A percentile compares a stretch with the other conserved stretches of the same genome.
Evolutionary conservation across 1,284 basidiomycete species (phyloP).

Genomic region (Rhodotorula glutinis): DNA sequence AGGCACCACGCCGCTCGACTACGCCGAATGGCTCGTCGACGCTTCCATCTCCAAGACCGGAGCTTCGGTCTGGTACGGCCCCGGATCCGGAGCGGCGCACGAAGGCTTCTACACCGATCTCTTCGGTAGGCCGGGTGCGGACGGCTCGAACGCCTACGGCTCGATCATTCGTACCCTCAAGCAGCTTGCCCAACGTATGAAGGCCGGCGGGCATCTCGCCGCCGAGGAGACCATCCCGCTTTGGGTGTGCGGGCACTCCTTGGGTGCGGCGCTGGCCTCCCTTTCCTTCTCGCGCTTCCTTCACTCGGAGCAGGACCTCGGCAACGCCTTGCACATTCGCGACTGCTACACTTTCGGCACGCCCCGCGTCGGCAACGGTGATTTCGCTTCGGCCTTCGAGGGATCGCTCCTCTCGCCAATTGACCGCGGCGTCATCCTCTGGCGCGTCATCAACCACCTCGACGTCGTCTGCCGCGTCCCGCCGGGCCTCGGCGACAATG

Average conservation of each 20-base stretch:
- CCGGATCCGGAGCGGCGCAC: conserved; percentile 17
- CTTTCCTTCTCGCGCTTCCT: conserved; percentile 32
- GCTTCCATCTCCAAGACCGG: conserved; percentile 23
- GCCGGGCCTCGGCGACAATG: conserved; percentile 21
- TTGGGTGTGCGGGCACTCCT: conserved; percentile 35
- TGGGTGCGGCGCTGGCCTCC: conserved; percentile 30
- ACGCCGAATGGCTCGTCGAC: conserved; percentile 40
- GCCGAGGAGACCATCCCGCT: conserved; percentile 19
- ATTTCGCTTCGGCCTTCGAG: conserved; percentile 18
- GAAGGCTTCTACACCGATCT: conserved; percentile 29
- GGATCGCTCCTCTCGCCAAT: conserved; percentile 17
- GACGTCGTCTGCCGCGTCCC: conserved; percentile 32
- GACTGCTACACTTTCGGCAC: conserved; percentile 33
- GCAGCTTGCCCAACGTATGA: conserved; percentile 19
- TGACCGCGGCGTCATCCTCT: conserved; percentile 31
- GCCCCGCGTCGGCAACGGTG: conserved; percentile 27
- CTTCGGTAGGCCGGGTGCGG: neutral
- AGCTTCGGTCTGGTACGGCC: conserved; percentile 26
- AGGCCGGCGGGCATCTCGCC: neutral
- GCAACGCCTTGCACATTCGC: conserved; percentile 14
- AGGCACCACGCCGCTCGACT: conserved; percentile 48
- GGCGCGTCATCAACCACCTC: conserved; percentile 28
- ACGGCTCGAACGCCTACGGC: conserved; percentile 13
- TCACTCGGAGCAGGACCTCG: conserved; percentile 29
- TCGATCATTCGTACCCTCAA: conserved; percentile 19